phyloP scores from a whole-genome alignment of 441 rosid species.

The Adansonia gregorii region DNA sequence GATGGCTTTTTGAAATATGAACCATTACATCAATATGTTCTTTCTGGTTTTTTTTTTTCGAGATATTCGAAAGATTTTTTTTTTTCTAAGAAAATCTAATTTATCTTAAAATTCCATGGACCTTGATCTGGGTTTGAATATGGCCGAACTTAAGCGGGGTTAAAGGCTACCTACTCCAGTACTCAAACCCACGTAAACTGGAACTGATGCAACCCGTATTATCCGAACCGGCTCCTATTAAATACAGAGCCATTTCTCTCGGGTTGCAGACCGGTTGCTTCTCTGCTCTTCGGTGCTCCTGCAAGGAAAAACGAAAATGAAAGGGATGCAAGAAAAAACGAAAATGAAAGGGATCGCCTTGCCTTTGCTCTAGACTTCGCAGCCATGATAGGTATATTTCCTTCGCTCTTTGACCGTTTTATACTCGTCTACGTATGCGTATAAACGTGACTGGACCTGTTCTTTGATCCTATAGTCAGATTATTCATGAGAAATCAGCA shows the following conservation, averaged over 20 bases:
- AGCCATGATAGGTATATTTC: slow-evolving; percentile 35
- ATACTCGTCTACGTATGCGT: neutral
- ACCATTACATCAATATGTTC: too few species aligned
- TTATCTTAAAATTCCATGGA: too few species aligned
- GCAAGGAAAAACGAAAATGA: neutral
- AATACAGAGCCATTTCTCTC: slow-evolving; percentile 1
- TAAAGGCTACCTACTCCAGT: too few species aligned
- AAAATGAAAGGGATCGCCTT: neutral
- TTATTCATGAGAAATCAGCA: slow-evolving; percentile 71
- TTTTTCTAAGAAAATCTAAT: too few species aligned
- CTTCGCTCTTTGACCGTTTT: neutral
- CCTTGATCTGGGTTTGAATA: too few species aligned
- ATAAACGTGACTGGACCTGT: neutral
- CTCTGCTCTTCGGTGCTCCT: neutral
- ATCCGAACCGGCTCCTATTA: slow-evolving; percentile 15
- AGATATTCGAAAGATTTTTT: too few species aligned
- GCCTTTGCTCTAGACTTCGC: slow-evolving; percentile 15
- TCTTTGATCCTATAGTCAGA: slow-evolving; percentile 37
- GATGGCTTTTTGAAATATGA: too few species aligned
- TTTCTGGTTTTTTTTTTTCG: too few species aligned
- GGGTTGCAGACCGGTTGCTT: slow-evolving; percentile 36
- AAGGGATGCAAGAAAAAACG: neutral
- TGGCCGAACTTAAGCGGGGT: too few species aligned
- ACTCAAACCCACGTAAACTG: neutral
- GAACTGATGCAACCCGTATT: neutral